Percentiles rank a stretch among this genome's conserved stretches.
phyloP scores from a whole-genome alignment of 169 alveolate species.

The Plasmodium yoelii region DNA sequence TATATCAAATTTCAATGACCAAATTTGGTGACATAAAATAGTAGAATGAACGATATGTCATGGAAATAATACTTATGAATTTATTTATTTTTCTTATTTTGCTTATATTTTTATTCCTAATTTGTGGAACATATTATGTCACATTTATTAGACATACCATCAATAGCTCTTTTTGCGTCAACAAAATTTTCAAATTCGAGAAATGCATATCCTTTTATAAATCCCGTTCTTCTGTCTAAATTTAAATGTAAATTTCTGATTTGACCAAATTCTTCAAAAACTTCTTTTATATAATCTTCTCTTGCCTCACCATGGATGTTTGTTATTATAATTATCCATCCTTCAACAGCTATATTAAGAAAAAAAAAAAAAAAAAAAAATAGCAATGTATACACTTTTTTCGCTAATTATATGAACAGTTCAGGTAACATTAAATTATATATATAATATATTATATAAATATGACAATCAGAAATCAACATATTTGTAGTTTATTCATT shows the following conservation, averaged over 20 bases:
- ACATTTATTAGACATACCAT: conserved; percentile 73
- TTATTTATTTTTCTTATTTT: no score
- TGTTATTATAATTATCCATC: conserved; percentile 92
- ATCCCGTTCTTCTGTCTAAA: conserved; percentile 95
- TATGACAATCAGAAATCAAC: background rate
- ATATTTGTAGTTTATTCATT: background rate
- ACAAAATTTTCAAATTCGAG: conserved; percentile 87
- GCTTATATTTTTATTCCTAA: background rate
- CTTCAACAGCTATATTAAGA: conserved; percentile 89
- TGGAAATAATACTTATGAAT: no score
- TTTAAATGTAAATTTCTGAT: conserved; percentile 92
- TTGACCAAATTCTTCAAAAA: conserved; percentile 91
- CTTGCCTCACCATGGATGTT: conserved; percentile 93
- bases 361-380: conserved; percentile 7
- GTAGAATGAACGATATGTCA: no score
- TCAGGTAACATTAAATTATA: no score
- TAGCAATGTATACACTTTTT: background rate
- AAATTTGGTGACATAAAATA: no score
- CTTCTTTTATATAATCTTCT: conserved; percentile 94
- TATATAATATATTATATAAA: background rate
- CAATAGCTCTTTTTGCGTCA: conserved; percentile 90
- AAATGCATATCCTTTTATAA: conserved; percentile 93
- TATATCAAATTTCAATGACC: no score
- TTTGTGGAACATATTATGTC: background rate
- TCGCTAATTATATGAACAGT: no score